These are phyloP conservation scores for Lenzites betulinus DNA, from an alignment of 768 basidiomycete species.

Conservation along the genomic window DNA sequence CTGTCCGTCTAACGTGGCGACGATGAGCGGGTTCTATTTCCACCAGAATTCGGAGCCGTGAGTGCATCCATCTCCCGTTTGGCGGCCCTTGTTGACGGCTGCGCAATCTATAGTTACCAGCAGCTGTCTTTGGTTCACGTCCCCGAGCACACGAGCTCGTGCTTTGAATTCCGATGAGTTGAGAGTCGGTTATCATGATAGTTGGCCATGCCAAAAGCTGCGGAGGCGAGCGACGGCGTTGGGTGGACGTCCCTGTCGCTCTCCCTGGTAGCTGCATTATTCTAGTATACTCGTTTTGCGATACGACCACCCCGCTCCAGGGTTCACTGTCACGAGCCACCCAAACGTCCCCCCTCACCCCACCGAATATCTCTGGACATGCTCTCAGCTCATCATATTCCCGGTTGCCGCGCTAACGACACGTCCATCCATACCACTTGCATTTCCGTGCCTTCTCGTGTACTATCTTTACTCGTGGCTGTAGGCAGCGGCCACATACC, in stretches of 20 bases:
- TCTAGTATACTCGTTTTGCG: conserved; percentile 5
- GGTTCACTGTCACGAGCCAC: neutral
- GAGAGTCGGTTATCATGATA: neutral
- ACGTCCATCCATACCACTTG: conserved; percentile 21
- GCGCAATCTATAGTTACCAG: conserved; percentile 64
- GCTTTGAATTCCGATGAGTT: conserved; percentile 77
- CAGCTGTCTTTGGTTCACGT: conserved; percentile 82
- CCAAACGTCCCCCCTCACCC: neutral
- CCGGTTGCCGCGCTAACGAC: conserved; percentile 15
- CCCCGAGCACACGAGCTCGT: conserved; percentile 69
- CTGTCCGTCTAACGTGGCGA: conserved; percentile 54
- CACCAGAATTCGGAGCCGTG: conserved; percentile 92
- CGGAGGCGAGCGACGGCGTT: neutral
- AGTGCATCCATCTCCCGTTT: conserved; percentile 36
- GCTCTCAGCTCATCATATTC: conserved; percentile 15
- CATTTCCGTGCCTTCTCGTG: conserved; percentile 13
- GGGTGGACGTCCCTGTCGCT: neutral
- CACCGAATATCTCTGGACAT: conserved; percentile 9
- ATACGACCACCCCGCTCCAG: neutral
- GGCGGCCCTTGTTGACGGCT: neutral
- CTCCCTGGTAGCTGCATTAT: neutral
- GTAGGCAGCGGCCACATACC: conserved; percentile 11
- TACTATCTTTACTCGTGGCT: conserved; percentile 16
- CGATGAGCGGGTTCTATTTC: conserved; percentile 91
- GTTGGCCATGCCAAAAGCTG: conserved; percentile 14